Conservation (phyloP, 208 protist genomes). For the Trypanosoma scelopori region DNA sequence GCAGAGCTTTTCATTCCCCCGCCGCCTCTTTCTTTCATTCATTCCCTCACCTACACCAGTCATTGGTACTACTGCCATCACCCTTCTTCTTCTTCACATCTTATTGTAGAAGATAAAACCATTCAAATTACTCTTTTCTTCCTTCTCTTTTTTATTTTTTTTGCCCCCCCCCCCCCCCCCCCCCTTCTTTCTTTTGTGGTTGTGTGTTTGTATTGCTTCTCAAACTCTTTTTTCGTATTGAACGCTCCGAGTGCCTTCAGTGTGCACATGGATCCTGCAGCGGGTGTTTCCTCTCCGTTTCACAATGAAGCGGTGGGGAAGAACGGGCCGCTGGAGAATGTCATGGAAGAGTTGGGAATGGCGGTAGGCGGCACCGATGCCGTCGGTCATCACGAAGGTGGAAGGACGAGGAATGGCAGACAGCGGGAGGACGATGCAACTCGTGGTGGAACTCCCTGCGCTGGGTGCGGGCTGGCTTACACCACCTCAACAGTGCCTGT, state of each 20-base stretch:
- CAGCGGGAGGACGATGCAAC: conserved; percentile 1
- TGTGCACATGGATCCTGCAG: conserved; percentile 67
- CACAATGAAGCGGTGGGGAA: conserved; percentile 43
- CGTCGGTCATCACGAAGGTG: not conserved
- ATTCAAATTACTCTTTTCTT: not conserved
- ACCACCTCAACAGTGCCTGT: conserved; percentile 43
- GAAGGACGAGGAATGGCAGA: not conserved
- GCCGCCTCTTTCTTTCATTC: no score
- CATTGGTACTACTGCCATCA: no score
- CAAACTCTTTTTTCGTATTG: conserved; percentile 14
- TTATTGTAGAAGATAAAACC: not conserved
- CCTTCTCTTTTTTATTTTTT: conserved; percentile 5
- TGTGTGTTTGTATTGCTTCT: not conserved
- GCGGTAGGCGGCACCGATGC: not conserved
- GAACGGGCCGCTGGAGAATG: conserved; percentile 53
- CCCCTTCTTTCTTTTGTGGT: no score
- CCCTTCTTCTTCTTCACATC: not conserved
- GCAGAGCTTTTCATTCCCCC: no score
- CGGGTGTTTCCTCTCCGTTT: conserved; percentile 73
- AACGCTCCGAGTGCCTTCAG: not conserved
- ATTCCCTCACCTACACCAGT: no score
- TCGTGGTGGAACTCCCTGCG: conserved; percentile 34
- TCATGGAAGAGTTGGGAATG: conserved; percentile 38
- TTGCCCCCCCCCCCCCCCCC: no score
- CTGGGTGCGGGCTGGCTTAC: conserved; percentile 36